Evolutionary conservation across 495 filamentous ascomycete species (phyloP), one percentile per base, ranked within the genome.

Genomic region (Viridothelium virens): DNA sequence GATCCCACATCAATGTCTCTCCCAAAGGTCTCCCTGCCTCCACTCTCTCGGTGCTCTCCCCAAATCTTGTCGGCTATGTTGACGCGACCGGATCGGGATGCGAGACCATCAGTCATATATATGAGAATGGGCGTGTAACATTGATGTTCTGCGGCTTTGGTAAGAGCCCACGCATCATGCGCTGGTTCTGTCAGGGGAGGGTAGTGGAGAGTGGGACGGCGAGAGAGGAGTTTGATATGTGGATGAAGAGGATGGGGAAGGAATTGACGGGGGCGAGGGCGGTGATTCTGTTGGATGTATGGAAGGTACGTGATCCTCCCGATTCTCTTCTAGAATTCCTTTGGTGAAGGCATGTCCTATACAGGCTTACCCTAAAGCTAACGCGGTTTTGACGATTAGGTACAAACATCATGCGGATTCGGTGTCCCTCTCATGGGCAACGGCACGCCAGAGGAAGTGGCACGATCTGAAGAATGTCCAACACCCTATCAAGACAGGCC

Each of bases 61-160:
- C 79, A 16, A 85, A 82, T 62, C 79, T 79, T 6, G 87, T 84
- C 48, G 89, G 85, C 70, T 92, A 91, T 69, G 68, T 92, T 47
- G 89, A 92, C 66, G 78, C 84, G 56, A 89, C 85, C 0, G 89
- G 89, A 6, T 87, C 83, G 36, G 89, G 89, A 2, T 79, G 74
- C 64, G 89, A 92, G 74, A 92, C 88, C 0, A 85, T 92, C 56
- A 76, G 80, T 2, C 89, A 91, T 70, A 71, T 90, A 4, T 85
- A 89, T 66, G 89, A 92, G 69, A 91, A 91, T 72, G 87, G 86
- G 25, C 80, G 89, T 12, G 80, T 89, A 36, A 90, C 89, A 0
- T 72, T 90, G 66, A 82, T 89, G 78, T 90, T 91, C 76, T 87
- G 83, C 69, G 83, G 84, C 3, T 92, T 91, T 71, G 83, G 83